Evolutionary conservation across 768 basidiomycete species (phyloP).

Genomic region (Harrya chromipes): DNA sequence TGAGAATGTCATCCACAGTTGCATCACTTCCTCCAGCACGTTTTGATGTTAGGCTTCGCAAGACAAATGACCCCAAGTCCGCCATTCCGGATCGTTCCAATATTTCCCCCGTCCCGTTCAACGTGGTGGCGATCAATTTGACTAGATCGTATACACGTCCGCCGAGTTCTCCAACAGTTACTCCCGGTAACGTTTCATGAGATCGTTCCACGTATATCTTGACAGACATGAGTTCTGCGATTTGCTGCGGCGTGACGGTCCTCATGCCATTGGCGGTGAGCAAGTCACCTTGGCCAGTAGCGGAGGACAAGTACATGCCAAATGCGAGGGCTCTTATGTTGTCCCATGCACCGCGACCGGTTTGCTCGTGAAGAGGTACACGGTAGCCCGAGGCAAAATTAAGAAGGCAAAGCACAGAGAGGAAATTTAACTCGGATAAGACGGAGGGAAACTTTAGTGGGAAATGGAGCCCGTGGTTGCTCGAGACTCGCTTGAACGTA

Average conservation of each 20-base stretch:
- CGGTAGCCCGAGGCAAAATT: conserved; percentile 87
- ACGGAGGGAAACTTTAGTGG: conserved; percentile 77
- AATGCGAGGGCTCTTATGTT: conserved; percentile 73
- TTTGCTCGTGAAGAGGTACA: conserved; percentile 63
- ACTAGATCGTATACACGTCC: conserved; percentile 75
- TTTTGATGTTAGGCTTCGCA: conserved; percentile 56
- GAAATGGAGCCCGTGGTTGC: conserved; percentile 66
- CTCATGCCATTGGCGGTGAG: conserved; percentile 69
- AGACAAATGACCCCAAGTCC: conserved; percentile 71
- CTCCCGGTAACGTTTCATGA: conserved; percentile 65
- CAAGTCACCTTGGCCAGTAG: conserved; percentile 50
- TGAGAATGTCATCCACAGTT: conserved; percentile 57
- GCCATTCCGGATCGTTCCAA: conserved; percentile 59
- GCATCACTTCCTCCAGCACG: conserved; percentile 29
- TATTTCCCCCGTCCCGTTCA: conserved; percentile 72
- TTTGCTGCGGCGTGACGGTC: conserved; percentile 46
- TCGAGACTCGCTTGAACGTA: conserved; percentile 60
- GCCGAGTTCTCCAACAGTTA: conserved; percentile 72
- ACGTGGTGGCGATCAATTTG: conserved; percentile 54
- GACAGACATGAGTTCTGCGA: conserved; percentile 74
- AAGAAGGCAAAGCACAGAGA: conserved; percentile 73
- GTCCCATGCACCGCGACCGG: conserved; percentile 82
- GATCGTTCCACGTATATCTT: conserved; percentile 65
- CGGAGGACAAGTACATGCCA: conserved; percentile 66
- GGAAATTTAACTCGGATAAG: conserved; percentile 74